A percentile compares a stretch with the other conserved stretches of the same genome.
These are phyloP conservation scores for Microbotryum intermedium DNA, from an alignment of 1,284 basidiomycete species.

Conservation along the genomic window DNA sequence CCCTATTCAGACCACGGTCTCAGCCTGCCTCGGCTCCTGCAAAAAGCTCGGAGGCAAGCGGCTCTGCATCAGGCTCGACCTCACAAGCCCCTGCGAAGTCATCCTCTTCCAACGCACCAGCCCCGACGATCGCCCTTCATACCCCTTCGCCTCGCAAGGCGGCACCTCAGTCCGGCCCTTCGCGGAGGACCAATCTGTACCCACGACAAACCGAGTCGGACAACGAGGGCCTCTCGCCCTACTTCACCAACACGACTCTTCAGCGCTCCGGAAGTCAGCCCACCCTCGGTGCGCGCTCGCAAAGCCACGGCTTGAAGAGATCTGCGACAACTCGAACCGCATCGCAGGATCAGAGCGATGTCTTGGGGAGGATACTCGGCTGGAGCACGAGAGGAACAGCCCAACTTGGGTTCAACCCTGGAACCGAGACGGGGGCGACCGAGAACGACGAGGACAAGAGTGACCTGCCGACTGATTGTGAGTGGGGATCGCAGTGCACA, in stretches of 20 bases:
- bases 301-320: not conserved
- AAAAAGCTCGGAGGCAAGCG: not conserved
- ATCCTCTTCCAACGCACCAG: too few species aligned
- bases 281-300: not conserved
- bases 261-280: not conserved
- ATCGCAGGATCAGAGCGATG: constrained; percentile 21
- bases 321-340: constrained; percentile 1
- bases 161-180: not conserved
- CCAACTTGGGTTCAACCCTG: not conserved
- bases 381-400: constrained; percentile 21
- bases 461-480: constrained; percentile 24
- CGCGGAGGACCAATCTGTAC: not conserved
- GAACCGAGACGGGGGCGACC: not conserved
- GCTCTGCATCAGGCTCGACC: too few species aligned
- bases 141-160: too few species aligned
- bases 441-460: not conserved
- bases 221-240: not conserved
- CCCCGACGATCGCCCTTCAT: too few species aligned
- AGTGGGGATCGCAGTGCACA: not conserved
- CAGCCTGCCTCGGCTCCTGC: not conserved
- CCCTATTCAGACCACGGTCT: constrained; percentile 2
- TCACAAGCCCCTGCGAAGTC: too few species aligned
- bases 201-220: not conserved
- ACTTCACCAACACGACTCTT: not conserved
- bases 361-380: constrained; percentile 33